phyloP scores from a whole-genome alignment of 805 yeast genomes.

The Metschnikowia similis region DNA sequence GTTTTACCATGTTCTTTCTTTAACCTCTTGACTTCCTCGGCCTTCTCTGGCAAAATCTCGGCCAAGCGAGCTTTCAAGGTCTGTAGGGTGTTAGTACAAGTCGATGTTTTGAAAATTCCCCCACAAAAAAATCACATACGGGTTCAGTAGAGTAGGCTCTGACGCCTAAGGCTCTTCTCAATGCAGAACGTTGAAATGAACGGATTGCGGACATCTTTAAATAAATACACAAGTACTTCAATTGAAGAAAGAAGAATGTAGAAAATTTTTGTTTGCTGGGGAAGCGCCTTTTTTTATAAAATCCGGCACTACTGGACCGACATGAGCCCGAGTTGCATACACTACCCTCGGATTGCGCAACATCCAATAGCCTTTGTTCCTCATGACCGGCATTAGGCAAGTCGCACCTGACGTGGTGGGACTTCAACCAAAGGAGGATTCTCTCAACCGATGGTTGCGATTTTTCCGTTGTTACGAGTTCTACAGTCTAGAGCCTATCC shows the following conservation, averaged over 20 bases:
- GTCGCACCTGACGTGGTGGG: slow-evolving; percentile 1
- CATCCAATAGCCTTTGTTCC: slow-evolving; percentile 8
- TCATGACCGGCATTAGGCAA: slow-evolving; percentile 1
- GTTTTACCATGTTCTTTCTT: slow-evolving; percentile 88
- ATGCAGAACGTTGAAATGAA: slow-evolving; percentile 34
- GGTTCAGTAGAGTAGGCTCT: slow-evolving; percentile 22
- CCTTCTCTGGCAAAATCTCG: slow-evolving; percentile 85
- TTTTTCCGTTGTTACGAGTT: background rate
- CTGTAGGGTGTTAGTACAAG: slow-evolving; percentile 28
- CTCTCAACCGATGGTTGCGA: background rate
- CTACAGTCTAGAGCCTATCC: background rate
- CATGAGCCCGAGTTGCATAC: slow-evolving; percentile 10
- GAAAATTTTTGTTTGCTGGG: slow-evolving; percentile 8
- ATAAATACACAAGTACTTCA: slow-evolving; percentile 8
- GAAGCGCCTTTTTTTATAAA: slow-evolving; percentile 11
- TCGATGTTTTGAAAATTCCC: background rate
- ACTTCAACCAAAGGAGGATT: background rate
- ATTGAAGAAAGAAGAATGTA: slow-evolving; percentile 10
- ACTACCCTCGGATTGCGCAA: slow-evolving; percentile 9
- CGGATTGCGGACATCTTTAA: slow-evolving; percentile 32
- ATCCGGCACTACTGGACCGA: slow-evolving; percentile 3
- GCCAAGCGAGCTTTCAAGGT: slow-evolving; percentile 93
- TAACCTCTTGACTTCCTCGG: slow-evolving; percentile 85
- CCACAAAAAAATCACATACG: slow-evolving; percentile 17
- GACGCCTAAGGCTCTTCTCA: slow-evolving; percentile 18